Percentiles rank a stretch among this genome's conserved stretches.
Evolutionary conservation across 2,329 filamentous ascomycete genomes (phyloP).

Genomic region (Neopestalotiopsis clavispora): DNA sequence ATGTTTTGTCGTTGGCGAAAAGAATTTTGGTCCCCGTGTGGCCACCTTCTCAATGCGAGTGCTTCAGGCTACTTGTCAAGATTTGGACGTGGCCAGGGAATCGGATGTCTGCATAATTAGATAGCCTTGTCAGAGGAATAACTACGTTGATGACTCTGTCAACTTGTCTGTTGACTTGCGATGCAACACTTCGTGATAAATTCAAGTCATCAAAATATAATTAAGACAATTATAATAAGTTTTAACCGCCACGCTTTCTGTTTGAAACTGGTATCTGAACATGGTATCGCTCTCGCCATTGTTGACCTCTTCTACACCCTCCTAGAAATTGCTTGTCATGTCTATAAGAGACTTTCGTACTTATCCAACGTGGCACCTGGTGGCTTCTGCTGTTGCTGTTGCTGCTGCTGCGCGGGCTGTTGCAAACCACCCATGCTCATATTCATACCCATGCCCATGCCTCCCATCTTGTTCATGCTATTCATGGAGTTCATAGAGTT

Average conservation of each 20-base stretch:
- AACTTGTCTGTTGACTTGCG: not conserved
- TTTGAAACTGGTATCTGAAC: not conserved
- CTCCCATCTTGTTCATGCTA: constrained; percentile 28
- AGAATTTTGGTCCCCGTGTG: not conserved
- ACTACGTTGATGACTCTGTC: not conserved
- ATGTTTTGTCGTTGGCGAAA: not conserved
- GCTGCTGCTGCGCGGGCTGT: constrained; percentile 35
- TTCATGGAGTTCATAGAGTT: constrained; percentile 26
- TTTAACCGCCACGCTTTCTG: not conserved
- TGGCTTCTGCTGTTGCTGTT: constrained; percentile 47
- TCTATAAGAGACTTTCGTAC: constrained; percentile 68
- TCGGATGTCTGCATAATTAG: no score
- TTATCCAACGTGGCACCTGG: constrained; percentile 55
- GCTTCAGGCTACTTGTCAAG: no score
- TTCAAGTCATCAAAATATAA: not conserved
- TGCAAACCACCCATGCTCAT: constrained; percentile 32
- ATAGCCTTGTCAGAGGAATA: no score
- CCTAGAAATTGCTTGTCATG: not conserved
- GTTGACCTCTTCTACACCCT: not conserved
- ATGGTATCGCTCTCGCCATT: constrained; percentile 4
- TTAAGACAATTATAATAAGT: not conserved
- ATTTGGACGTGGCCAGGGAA: no score
- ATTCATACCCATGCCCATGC: constrained; percentile 33
- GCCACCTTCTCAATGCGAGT: not conserved
- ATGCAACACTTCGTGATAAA: no score